phyloP scores from a whole-genome alignment of 352 stramenopile species.

The Phytophthora agathidicida region DNA sequence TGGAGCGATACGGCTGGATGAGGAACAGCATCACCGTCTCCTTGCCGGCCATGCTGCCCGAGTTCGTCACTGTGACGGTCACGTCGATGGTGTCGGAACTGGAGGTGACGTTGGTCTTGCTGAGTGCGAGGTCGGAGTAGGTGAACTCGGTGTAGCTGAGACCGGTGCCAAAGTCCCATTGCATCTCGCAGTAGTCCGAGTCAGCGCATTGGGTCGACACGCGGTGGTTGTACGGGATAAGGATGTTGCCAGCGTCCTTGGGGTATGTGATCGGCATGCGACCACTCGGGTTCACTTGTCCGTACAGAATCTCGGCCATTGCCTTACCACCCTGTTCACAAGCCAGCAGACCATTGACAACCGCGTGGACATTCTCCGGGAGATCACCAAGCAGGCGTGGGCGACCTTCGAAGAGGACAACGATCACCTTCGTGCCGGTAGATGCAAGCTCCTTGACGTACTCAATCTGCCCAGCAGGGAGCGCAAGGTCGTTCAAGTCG shows the following conservation, averaged over 20 bases:
- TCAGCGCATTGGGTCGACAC: constrained; percentile 49
- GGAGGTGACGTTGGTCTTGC: constrained; percentile 62
- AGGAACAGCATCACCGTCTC: constrained; percentile 82
- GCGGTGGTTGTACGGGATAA: constrained; percentile 74
- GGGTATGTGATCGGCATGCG: constrained; percentile 84
- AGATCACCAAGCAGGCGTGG: constrained; percentile 69
- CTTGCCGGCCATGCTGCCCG: constrained; percentile 50
- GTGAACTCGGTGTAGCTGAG: constrained; percentile 72
- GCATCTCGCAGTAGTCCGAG: constrained; percentile 42
- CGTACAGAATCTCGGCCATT: constrained; percentile 83
- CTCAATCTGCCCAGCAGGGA: constrained; percentile 67
- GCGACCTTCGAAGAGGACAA: constrained; percentile 75
- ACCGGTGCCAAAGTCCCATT: constrained; percentile 71
- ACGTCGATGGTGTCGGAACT: constrained; percentile 40
- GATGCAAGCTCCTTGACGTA: constrained; percentile 70
- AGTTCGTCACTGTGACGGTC: constrained; percentile 71
- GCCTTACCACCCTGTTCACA: constrained; percentile 75
- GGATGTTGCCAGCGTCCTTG: constrained; percentile 50
- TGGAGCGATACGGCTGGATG: constrained; percentile 57
- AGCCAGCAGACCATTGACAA: constrained; percentile 73
- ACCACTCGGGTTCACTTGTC: constrained; percentile 76
- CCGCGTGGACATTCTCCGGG: constrained; percentile 54
- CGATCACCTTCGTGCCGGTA: constrained; percentile 71
- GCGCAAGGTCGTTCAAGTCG: constrained; percentile 70
- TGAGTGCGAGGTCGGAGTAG: constrained; percentile 54